Evolutionary conservation across 2,329 filamentous ascomycete species (phyloP).

Genomic region (Hymenoscyphus fraxineus): DNA sequence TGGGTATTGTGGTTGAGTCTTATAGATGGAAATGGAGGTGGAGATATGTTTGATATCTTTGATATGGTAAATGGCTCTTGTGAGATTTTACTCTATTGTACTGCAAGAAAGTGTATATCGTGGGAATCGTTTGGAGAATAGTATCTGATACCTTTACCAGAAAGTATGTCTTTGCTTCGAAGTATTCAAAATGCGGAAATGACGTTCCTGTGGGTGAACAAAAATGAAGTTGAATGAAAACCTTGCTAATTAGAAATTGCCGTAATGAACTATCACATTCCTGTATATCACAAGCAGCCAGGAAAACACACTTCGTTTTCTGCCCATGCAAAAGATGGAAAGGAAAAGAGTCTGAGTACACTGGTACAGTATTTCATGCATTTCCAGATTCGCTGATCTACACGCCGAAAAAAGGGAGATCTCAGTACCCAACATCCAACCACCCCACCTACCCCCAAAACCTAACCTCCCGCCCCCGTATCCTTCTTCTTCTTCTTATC

Average conservation of each 20-base stretch:
- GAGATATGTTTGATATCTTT: too few relatives aligned
- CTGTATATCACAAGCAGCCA: neutral
- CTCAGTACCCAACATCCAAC: neutral
- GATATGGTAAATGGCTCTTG: too few relatives aligned
- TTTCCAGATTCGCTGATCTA: neutral
- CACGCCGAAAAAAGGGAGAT: neutral
- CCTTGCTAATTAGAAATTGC: neutral
- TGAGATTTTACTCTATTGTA: too few relatives aligned
- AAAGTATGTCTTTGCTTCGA: too few relatives aligned
- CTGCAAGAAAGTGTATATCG: too few relatives aligned
- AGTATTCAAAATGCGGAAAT: too few relatives aligned
- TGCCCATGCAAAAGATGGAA: neutral
- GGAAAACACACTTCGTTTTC: neutral
- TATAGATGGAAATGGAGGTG: too few relatives aligned
- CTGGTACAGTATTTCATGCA: neutral
- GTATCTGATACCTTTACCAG: too few relatives aligned
- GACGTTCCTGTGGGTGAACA: neutral
- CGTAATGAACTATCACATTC: neutral
- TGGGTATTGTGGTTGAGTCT: too few relatives aligned
- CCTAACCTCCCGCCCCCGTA: conserved; percentile 21
- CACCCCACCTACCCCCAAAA: neutral
- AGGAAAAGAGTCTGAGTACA: neutral
- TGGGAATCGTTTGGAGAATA: too few relatives aligned
- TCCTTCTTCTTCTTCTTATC: conserved; percentile 89
- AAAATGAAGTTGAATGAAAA: neutral